Conservation (phyloP, 2,329 filamentous ascomycete genomes). For the Fusarium acutatum region DNA sequence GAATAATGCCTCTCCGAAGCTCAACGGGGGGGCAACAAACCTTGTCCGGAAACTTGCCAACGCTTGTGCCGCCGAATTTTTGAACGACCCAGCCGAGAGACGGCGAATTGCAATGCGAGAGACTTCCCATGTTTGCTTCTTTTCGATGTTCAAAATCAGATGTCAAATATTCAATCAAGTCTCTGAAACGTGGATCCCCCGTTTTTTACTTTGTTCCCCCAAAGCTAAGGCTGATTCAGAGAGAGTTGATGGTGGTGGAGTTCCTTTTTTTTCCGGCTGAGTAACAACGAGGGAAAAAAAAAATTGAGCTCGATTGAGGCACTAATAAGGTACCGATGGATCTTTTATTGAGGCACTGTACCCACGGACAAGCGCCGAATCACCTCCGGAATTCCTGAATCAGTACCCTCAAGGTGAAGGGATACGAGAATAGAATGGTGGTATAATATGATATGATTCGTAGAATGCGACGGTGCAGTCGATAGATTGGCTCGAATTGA, state of each 20-base stretch:
- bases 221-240: neutral
- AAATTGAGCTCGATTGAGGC: slow-evolving; percentile 25
- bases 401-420: slow-evolving; percentile 2
- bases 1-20: neutral
- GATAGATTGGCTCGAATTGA: neutral
- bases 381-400: slow-evolving; percentile 10
- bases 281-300: slow-evolving; percentile 32
- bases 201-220: neutral
- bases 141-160: neutral
- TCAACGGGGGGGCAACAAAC: slow-evolving; percentile 48
- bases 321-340: slow-evolving; percentile 12
- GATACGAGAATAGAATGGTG: neutral
- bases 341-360: slow-evolving; percentile 4
- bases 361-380: slow-evolving; percentile 32
- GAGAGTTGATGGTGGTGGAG: slow-evolving; percentile 12
- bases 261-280: slow-evolving; percentile 37
- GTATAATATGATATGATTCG: neutral
- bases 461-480: neutral
- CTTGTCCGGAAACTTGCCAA: slow-evolving; percentile 89
- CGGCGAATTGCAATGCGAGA: slow-evolving; percentile 47
- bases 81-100: slow-evolving; percentile 81
- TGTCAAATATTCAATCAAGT: neutral
- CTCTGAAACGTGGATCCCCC: neutral
- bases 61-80: slow-evolving; percentile 94
- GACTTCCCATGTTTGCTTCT: slow-evolving; percentile 44